These are phyloP conservation scores for Juncus inflexus DNA, from an alignment of 176 grass and related monocot species.

Conservation along the genomic window DNA sequence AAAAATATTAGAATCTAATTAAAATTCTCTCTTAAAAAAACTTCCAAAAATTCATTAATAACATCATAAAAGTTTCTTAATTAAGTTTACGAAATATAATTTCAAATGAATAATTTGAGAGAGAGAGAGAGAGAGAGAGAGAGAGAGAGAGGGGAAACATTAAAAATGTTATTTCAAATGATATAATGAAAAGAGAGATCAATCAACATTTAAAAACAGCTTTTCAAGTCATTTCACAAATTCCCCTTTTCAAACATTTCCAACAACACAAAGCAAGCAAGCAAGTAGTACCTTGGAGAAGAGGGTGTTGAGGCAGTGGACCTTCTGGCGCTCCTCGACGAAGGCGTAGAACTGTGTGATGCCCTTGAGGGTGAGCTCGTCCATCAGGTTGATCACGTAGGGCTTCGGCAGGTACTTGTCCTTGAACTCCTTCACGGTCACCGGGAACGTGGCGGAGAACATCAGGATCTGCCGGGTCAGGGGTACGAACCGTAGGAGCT, in stretches of 20 bases:
- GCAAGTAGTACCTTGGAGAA: conserved; percentile 61
- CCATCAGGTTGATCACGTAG: conserved; percentile 94
- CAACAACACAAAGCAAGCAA: neutral
- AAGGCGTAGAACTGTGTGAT: conserved; percentile 91
- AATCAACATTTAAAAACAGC: too few relatives aligned
- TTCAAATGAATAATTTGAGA: too few relatives aligned
- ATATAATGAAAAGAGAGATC: too few relatives aligned
- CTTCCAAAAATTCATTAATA: conserved; percentile 12
- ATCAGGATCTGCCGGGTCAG: conserved; percentile 66
- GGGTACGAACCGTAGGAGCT: conserved; percentile 69
- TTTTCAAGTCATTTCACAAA: too few relatives aligned
- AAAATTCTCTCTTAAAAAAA: neutral
- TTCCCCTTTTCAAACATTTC: too few relatives aligned
- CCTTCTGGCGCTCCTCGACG: conserved; percentile 95
- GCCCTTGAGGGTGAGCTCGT: conserved; percentile 88
- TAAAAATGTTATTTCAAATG: too few relatives aligned
- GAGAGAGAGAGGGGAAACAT: too few relatives aligned
- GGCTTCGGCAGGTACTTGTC: conserved; percentile 76
- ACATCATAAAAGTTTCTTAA: neutral
- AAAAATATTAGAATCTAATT: neutral
- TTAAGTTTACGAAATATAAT: too few relatives aligned
- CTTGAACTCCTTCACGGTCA: conserved; percentile 82
- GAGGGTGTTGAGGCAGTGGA: conserved; percentile 89
- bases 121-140: too few relatives aligned
- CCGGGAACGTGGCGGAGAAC: conserved; percentile 95